Base-by-base conservation (phyloP, 331 rosid genomes). In the Cucumis variabilis region DNA sequence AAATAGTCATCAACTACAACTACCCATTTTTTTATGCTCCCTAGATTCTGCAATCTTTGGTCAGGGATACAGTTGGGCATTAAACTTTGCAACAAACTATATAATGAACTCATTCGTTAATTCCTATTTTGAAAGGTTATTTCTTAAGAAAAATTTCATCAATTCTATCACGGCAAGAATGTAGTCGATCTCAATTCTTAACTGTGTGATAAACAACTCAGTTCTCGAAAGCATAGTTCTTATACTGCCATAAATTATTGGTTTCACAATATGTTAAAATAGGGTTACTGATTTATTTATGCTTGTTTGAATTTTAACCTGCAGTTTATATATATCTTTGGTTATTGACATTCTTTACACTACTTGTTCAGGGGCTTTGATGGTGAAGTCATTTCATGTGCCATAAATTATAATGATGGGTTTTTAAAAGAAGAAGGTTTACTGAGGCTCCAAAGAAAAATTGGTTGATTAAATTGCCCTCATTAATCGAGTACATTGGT, bases 341-440 rank as follows among this genome's bases (percentile, higher is more conserved):
- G 69, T 86, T 86, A 60, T 25, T 63, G 71, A 25, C 30, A 62
- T 24, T 81, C 71, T 60, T 83, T 25, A 63, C 17, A 58, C 50
- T 19, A 17, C 23, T 67, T 85, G 21, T 66, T 48, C 86, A 96
- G 99, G 99, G 82, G 98, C 99, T 6, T 89, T 97, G 69, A 97
- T 97, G 99, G 99, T 97, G 55, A 97, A 90, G 99, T 94, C 68
- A 94, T 97, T 70, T 97, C 99, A 0, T 94, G 98, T 87, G 89
- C 99, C 25, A 94, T 96, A 80, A 97, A 97, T 88, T 97, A 97
- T 48, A 97, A 96, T 44, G 99, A 97, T 86, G 99, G 99, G 37
- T 20, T 93, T 33, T 69, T 94, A 92, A 94, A 96, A 90, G 99
- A 96, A 83, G 98, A 97, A 60, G 94, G 91, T 24, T 90, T 97